These are phyloP conservation scores for Microdochium paspali DNA, from an alignment of 2,329 filamentous ascomycete species.

Conservation along the genomic window DNA sequence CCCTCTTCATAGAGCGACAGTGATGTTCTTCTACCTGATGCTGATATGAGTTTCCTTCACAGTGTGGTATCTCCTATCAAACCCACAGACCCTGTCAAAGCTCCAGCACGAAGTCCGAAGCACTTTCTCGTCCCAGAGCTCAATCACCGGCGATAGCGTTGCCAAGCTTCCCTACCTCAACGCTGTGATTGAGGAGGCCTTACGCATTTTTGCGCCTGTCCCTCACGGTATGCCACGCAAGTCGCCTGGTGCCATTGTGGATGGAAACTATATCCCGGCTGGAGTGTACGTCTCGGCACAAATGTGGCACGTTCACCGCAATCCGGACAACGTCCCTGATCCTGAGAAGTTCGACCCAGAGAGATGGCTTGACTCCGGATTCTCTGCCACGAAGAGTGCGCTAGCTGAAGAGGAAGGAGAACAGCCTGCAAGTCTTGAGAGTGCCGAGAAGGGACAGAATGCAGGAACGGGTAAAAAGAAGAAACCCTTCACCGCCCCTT, in stretches of 20 bases:
- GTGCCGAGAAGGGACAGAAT: too few species aligned
- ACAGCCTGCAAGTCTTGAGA: too few species aligned
- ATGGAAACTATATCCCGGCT: slow-evolving; percentile 6
- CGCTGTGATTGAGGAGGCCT: slow-evolving; percentile 18
- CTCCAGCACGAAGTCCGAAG: slow-evolving; percentile 8
- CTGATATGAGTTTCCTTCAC: not conserved
- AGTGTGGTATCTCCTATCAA: slow-evolving; percentile 4
- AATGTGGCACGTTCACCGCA: slow-evolving; percentile 19
- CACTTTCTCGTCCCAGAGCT: slow-evolving; percentile 3
- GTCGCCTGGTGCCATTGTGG: slow-evolving; percentile 12
- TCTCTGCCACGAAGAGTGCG: not conserved
- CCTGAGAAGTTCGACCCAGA: slow-evolving; percentile 5
- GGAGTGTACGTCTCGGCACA: slow-evolving; percentile 26
- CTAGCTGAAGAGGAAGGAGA: too few species aligned
- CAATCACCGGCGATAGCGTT: slow-evolving; percentile 8
- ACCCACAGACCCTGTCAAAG: slow-evolving; percentile 1
- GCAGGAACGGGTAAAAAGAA: too few species aligned
- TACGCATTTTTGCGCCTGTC: slow-evolving; percentile 20
- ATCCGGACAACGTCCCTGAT: slow-evolving; percentile 1
- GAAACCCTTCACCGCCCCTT: slow-evolving; percentile 6
- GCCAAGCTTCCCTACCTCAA: slow-evolving; percentile 17
- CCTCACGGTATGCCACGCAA: slow-evolving; percentile 17
- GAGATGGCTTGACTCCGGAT: slow-evolving; percentile 4
- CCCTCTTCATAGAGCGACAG: not conserved
- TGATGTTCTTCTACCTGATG: not conserved